These are phyloP conservation scores for Mycosarcoma maydis DNA, from an alignment of 1,284 basidiomycete genomes.

Conservation along the genomic window DNA sequence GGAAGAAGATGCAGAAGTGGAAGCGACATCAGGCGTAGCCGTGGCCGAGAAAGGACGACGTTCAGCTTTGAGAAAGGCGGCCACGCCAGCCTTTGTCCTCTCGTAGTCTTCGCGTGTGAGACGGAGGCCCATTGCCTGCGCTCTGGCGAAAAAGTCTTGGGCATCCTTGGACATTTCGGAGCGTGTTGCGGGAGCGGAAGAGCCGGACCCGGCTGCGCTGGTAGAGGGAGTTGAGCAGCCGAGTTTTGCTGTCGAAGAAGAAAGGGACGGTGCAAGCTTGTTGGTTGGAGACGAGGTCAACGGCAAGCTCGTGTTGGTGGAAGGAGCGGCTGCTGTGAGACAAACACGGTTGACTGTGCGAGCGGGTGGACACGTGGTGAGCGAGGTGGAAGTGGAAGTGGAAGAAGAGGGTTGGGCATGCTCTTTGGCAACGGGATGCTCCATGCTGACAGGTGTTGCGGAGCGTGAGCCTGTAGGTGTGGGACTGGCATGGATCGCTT, in stretches of 20 bases:
- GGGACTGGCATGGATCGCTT: constrained; percentile 37
- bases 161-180: constrained; percentile 36
- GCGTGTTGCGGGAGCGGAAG: constrained; percentile 4
- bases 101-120: constrained; percentile 64
- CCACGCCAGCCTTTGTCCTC: constrained; percentile 60
- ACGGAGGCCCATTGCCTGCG: constrained; percentile 61
- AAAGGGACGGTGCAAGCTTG: neutral
- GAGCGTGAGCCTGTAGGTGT: constrained; percentile 43
- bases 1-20: constrained; percentile 8
- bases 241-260: constrained; percentile 6
- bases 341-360: constrained; percentile 15
- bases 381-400: constrained; percentile 4
- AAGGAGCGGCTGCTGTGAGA: constrained; percentile 1
- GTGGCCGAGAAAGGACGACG: constrained; percentile 34
- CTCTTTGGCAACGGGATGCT: constrained; percentile 15
- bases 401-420: constrained; percentile 9
- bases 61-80: constrained; percentile 64
- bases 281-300: constrained; percentile 4
- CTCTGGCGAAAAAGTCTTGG: constrained; percentile 63
- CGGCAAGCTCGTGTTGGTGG: constrained; percentile 7
- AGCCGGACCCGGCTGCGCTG: neutral
- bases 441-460: constrained; percentile 37
- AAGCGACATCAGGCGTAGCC: neutral
- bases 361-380: constrained; percentile 2
- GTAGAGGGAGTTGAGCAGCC: neutral